A percentile compares a stretch with the other conserved stretches of the same genome.
These are phyloP conservation scores for Pyrenochaeta sp. DNA, from an alignment of 2,329 filamentous ascomycete genomes.

Conservation along the genomic window DNA sequence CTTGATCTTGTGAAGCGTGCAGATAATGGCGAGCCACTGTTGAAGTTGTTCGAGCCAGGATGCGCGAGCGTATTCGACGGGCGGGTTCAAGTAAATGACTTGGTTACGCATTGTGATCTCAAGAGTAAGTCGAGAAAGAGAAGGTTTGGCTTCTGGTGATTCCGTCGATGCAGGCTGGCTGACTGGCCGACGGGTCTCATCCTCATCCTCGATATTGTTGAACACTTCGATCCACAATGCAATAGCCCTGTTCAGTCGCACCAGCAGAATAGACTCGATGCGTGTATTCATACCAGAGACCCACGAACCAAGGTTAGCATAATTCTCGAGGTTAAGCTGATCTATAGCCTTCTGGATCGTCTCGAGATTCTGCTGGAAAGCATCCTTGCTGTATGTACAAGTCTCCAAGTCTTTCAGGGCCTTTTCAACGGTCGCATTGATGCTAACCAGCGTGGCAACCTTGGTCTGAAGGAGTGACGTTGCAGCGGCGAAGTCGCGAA, in stretches of 20 bases:
- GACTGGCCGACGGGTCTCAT: conserved; percentile 32
- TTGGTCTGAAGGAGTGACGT: conserved; percentile 90
- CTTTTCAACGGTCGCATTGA: conserved; percentile 82
- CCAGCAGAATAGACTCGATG: conserved; percentile 79
- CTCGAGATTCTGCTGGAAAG: conserved; percentile 82
- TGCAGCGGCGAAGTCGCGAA: conserved; percentile 87
- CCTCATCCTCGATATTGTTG: conserved; percentile 55
- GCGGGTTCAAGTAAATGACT: conserved; percentile 94
- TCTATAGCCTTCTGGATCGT: conserved; percentile 91
- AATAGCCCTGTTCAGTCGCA: conserved; percentile 85
- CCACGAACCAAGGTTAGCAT: conserved; percentile 91
- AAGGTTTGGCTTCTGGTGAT: conserved; percentile 57
- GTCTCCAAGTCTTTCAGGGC: conserved; percentile 82
- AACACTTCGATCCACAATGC: conserved; percentile 88
- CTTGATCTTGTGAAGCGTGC: conserved; percentile 92
- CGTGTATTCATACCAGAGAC: conserved; percentile 85
- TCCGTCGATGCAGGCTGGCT: conserved; percentile 55
- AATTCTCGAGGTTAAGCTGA: conserved; percentile 95
- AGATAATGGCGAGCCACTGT: conserved; percentile 90
- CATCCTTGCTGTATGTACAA: conserved; percentile 81
- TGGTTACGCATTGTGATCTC: conserved; percentile 98
- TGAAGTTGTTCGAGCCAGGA: conserved; percentile 95
- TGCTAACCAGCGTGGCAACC: conserved; percentile 77
- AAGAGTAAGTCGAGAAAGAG: conserved; percentile 77
- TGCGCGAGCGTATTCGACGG: conserved; percentile 87